phyloP scores from a whole-genome alignment of 2,329 filamentous ascomycete species.

The Paraphaeosphaeria sporulosa region DNA sequence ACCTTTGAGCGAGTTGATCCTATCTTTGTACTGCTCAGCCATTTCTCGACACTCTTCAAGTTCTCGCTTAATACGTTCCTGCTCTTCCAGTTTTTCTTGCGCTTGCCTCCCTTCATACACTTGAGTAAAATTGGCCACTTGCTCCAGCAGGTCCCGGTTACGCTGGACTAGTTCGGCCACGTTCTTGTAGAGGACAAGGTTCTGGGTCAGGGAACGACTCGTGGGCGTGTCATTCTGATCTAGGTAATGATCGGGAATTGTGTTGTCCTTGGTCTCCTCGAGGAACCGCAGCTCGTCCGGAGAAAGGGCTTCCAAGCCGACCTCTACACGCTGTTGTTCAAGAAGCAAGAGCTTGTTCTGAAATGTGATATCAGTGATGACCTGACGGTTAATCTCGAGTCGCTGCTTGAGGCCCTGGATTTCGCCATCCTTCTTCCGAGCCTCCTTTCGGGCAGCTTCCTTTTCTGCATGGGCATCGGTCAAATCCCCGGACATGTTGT shows the following conservation, averaged over 20 bases:
- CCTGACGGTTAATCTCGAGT: slow-evolving; percentile 79
- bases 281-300: slow-evolving; percentile 77
- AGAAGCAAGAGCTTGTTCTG: slow-evolving; percentile 91
- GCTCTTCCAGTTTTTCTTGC: slow-evolving; percentile 63
- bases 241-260: slow-evolving; percentile 69
- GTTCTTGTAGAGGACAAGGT: slow-evolving; percentile 88
- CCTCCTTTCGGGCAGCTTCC: slow-evolving; percentile 78
- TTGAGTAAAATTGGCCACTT: slow-evolving; percentile 84
- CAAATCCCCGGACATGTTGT: slow-evolving; percentile 78
- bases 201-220: slow-evolving; percentile 86
- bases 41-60: slow-evolving; percentile 76
- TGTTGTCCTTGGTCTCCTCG: slow-evolving; percentile 78
- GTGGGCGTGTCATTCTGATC: slow-evolving; percentile 80
- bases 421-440: slow-evolving; percentile 79
- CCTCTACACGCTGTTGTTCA: slow-evolving; percentile 82
- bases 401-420: slow-evolving; percentile 70
- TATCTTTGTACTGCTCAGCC: slow-evolving; percentile 81
- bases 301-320: slow-evolving; percentile 75
- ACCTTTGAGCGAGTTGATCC: slow-evolving; percentile 78
- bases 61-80: slow-evolving; percentile 68
- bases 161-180: slow-evolving; percentile 85
- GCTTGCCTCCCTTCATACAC: slow-evolving; percentile 93
- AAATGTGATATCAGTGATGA: slow-evolving; percentile 86
- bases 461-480: slow-evolving; percentile 83
- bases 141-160: slow-evolving; percentile 82